A percentile compares a stretch with the other conserved stretches of the same genome.
These are phyloP conservation scores for Boletus speciosus DNA, from an alignment of 768 basidiomycete genomes.

Conservation along the genomic window DNA sequence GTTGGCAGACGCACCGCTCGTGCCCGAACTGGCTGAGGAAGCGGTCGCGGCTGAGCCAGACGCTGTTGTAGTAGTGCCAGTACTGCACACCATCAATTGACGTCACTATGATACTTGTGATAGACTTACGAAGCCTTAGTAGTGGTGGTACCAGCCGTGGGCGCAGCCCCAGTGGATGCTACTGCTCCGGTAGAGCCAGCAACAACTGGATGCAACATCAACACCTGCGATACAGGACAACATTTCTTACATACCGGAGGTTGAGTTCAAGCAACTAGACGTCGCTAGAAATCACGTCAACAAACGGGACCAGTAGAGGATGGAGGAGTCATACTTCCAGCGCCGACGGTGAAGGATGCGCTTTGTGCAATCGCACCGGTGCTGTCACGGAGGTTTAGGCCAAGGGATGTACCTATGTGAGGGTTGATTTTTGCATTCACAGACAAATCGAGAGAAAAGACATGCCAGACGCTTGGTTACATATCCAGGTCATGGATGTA, in stretches of 20 bases:
- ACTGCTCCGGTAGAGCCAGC: slow-evolving; percentile 18
- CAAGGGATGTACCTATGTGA: slow-evolving; percentile 46
- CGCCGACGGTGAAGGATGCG: slow-evolving; percentile 47
- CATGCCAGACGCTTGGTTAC: slow-evolving; percentile 42
- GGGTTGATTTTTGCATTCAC: background rate
- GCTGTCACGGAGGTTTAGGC: slow-evolving; percentile 58
- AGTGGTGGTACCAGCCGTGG: background rate
- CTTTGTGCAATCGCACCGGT: slow-evolving; percentile 49
- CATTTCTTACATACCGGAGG: slow-evolving; percentile 22
- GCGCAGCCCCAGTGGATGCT: slow-evolving; percentile 1
- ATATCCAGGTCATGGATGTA: slow-evolving; percentile 51
- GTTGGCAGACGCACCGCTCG: slow-evolving; percentile 40
- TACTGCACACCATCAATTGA: slow-evolving; percentile 9
- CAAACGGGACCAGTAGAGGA: background rate
- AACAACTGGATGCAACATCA: slow-evolving; percentile 18
- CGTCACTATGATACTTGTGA: background rate
- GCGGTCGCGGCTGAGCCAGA: background rate
- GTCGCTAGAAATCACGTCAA: slow-evolving; percentile 29
- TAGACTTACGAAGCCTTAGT: slow-evolving; percentile 19
- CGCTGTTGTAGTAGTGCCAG: slow-evolving; percentile 1
- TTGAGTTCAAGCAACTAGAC: slow-evolving; percentile 27
- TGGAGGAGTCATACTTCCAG: slow-evolving; percentile 45
- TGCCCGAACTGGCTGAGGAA: slow-evolving; percentile 26
- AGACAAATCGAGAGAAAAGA: background rate
- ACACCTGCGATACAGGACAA: slow-evolving; percentile 7